Conservation (phyloP, 345 rosid genomes). For the Aquilaria yunnanensis region DNA sequence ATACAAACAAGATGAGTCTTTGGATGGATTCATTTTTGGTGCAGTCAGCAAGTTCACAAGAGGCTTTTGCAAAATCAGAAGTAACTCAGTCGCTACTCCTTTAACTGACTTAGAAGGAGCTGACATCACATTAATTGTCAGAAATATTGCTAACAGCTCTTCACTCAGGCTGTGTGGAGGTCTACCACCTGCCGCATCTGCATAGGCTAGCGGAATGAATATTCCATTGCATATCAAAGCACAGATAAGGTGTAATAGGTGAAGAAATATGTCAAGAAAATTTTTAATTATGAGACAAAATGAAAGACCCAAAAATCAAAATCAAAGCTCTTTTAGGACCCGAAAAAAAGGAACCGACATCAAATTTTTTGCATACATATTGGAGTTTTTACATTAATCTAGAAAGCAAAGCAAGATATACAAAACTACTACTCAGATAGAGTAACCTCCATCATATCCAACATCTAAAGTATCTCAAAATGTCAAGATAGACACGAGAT, state of each 20-base stretch:
- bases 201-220: slow-evolving; percentile 18
- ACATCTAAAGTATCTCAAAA: too few relatives aligned
- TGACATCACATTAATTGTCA: slow-evolving; percentile 63
- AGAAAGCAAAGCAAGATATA: too few relatives aligned
- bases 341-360: too few relatives aligned
- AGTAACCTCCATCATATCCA: too few relatives aligned
- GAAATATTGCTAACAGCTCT: slow-evolving; percentile 72
- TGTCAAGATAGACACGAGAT: too few relatives aligned
- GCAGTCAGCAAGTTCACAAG: slow-evolving; percentile 36
- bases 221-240: neutral
- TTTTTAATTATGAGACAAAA: neutral
- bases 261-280: neutral
- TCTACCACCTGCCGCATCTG: slow-evolving; percentile 33
- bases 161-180: slow-evolving; percentile 33
- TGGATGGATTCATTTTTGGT: slow-evolving; percentile 36
- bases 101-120: slow-evolving; percentile 77
- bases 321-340: neutral
- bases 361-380: too few relatives aligned
- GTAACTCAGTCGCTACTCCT: slow-evolving; percentile 66
- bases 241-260: neutral
- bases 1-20: slow-evolving; percentile 31
- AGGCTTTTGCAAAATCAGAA: slow-evolving; percentile 55
- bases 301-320: neutral
- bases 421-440: too few relatives aligned
- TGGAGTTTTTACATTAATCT: too few relatives aligned